Conservation (phyloP, 495 filamentous ascomycete genomes). For the Cetradonia linearis region DNA sequence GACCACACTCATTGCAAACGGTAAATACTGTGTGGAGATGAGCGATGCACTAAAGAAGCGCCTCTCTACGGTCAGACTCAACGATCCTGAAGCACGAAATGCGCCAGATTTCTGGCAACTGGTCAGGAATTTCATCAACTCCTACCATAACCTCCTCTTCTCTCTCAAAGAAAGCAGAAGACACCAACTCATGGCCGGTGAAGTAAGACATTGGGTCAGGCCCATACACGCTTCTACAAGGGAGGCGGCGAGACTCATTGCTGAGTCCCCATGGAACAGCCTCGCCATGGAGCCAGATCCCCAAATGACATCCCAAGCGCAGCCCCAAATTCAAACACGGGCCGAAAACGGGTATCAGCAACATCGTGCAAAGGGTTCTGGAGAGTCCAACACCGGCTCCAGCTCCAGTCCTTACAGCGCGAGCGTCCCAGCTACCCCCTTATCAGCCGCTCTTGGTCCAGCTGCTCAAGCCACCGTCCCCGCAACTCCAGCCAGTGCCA, state of each 20-base stretch:
- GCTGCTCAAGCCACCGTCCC: conserved; percentile 79
- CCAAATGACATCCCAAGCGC: neutral
- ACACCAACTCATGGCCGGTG: conserved; percentile 52
- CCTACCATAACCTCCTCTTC: conserved; percentile 62
- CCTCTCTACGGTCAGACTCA: conserved; percentile 70
- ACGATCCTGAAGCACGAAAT: conserved; percentile 64
- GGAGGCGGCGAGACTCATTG: conserved; percentile 62
- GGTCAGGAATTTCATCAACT: conserved; percentile 64
- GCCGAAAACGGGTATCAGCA: conserved; percentile 17
- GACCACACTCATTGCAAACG: conserved; percentile 58
- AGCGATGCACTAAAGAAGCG: conserved; percentile 58
- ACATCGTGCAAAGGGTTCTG: conserved; percentile 16
- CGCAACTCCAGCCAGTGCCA: conserved; percentile 56
- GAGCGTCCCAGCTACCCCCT: conserved; percentile 53
- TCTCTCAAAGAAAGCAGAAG: conserved; percentile 59
- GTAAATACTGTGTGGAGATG: conserved; percentile 50
- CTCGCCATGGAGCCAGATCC: conserved; percentile 32
- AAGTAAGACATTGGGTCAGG: conserved; percentile 59
- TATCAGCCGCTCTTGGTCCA: conserved; percentile 77
- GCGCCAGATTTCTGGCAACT: conserved; percentile 74
- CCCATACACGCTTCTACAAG: conserved; percentile 67
- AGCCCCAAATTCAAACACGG: conserved; percentile 8
- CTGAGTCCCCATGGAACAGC: conserved; percentile 65
- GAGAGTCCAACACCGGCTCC: conserved; percentile 31
- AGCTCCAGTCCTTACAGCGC: conserved; percentile 26